Conservation (phyloP, 1,284 basidiomycete species). For the Mycosarcoma mackinlayi region DNA sequence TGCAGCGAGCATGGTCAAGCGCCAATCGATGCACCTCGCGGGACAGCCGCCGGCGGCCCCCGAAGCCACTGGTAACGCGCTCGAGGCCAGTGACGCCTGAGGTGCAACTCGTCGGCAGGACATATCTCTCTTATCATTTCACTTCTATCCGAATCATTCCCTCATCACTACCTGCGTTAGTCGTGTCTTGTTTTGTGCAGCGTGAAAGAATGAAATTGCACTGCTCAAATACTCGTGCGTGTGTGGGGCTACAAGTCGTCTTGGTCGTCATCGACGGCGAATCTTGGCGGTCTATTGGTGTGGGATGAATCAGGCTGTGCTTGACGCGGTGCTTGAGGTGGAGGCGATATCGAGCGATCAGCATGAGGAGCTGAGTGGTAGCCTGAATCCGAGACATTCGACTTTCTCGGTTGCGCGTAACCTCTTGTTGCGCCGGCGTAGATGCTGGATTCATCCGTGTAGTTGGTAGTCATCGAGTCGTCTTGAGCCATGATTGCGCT, state of each 20-base stretch:
- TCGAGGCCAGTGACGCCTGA: slow-evolving; percentile 4
- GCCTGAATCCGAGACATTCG: slow-evolving; percentile 40
- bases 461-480: slow-evolving; percentile 17
- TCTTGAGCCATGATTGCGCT: slow-evolving; percentile 12
- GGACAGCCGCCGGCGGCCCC: slow-evolving; percentile 4
- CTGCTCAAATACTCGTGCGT: background rate
- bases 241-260: background rate
- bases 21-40: slow-evolving; percentile 34
- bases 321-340: background rate
- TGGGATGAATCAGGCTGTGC: slow-evolving; percentile 6
- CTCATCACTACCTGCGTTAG: background rate
- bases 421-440: background rate
- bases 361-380: slow-evolving; percentile 19
- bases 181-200: background rate
- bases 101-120: background rate
- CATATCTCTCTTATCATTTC: slow-evolving; percentile 2
- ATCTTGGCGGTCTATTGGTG: slow-evolving; percentile 32
- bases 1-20: slow-evolving; percentile 49
- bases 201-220: background rate
- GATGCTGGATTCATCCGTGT: background rate
- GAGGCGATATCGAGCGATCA: slow-evolving; percentile 1
- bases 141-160: slow-evolving; percentile 30
- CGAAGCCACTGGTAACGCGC: background rate
- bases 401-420: slow-evolving; percentile 18
- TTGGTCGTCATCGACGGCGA: slow-evolving; percentile 35